A percentile compares a stretch with the other conserved stretches of the same genome.
Conservation (phyloP, 1,284 basidiomycete species). For the Puccinia polysora region DNA sequence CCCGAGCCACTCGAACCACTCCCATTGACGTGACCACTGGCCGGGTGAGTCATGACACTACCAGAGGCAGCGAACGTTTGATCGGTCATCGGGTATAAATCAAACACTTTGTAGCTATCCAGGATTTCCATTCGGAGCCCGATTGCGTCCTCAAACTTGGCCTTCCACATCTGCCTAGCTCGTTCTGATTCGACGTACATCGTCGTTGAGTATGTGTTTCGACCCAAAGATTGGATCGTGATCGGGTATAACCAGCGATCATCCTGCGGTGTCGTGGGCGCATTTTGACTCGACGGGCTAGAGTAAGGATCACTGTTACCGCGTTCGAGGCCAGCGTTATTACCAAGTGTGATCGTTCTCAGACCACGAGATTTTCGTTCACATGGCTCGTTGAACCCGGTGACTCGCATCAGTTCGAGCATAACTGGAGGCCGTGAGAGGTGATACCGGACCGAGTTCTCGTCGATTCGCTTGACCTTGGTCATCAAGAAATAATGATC, state of each 20-base stretch:
- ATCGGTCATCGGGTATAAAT: slow-evolving; percentile 51
- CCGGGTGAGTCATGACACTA: not conserved
- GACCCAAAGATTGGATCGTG: slow-evolving; percentile 32
- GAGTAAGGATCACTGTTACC: slow-evolving; percentile 39
- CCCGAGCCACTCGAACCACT: slow-evolving; percentile 3
- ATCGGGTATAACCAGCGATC: slow-evolving; percentile 23
- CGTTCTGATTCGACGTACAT: slow-evolving; percentile 75
- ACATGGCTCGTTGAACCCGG: slow-evolving; percentile 22
- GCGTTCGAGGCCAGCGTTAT: slow-evolving; percentile 11
- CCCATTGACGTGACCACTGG: slow-evolving; percentile 9
- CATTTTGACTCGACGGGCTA: not conserved
- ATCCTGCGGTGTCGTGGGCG: not conserved
- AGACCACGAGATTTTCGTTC: slow-evolving; percentile 36
- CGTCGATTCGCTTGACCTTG: slow-evolving; percentile 25
- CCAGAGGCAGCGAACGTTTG: slow-evolving; percentile 51
- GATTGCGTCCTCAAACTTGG: slow-evolving; percentile 81
- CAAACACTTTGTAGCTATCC: slow-evolving; percentile 73
- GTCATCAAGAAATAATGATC: slow-evolving; percentile 72
- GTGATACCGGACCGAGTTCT: slow-evolving; percentile 17
- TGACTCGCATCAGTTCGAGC: slow-evolving; percentile 24
- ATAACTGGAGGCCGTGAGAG: slow-evolving; percentile 19
- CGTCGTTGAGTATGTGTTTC: slow-evolving; percentile 53
- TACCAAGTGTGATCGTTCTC: slow-evolving; percentile 29
- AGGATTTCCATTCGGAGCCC: slow-evolving; percentile 78
- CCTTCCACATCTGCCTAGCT: slow-evolving; percentile 75